Base-by-base conservation (phyloP, 2,329 filamentous ascomycete genomes). In the Lizonia empirigonia region DNA sequence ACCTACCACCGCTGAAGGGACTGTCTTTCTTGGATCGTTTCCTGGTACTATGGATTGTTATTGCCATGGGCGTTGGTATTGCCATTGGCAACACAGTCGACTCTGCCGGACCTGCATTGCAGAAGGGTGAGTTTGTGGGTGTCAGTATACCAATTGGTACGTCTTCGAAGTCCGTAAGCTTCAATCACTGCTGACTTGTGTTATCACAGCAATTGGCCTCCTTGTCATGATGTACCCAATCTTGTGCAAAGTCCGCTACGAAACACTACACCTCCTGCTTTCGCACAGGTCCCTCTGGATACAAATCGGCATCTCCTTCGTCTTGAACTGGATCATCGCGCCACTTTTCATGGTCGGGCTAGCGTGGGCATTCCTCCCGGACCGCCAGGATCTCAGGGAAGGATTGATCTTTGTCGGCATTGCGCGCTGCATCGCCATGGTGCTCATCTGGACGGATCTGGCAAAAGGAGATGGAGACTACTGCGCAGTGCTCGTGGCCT, bases 181-280 rank as follows among this genome's bases (percentile, higher is more conserved):
- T 18, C 10, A 4, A 16, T 50, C 44, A 33, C 51, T 26, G 7
- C 18, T 32, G 9, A 51, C 29, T 6, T 23, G 34, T 10, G 7
- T 15, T 13, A 2, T 13, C 41, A 49, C 53, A 89, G 90, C 90
- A 0, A 77, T 95, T 38, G 90, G 91, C 0, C 76, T 96, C 1
- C 79, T 96, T 1, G 85, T 95, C 33, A 96, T 96, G 90, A 96
- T 96, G 90, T 96, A 94, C 66, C 91, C 91, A 0, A 95, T 96
- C 53, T 77, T 96, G 0, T 95, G 90, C 80, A 94, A 94, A 71
- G 88, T 95, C 5, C 84, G 84, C 32, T 94, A 85, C 72, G 90
- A 95, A 70, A 82, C 83, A 0, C 74, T 95, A 8, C 89, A 91
- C 69, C 75, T 82, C 2, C 76, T 90, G 4, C 81, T 94, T 51